Percentiles rank a stretch among this genome's conserved stretches.
Conservation (phyloP, 2,329 filamentous ascomycete genomes). For the Fusarium burgessii region DNA sequence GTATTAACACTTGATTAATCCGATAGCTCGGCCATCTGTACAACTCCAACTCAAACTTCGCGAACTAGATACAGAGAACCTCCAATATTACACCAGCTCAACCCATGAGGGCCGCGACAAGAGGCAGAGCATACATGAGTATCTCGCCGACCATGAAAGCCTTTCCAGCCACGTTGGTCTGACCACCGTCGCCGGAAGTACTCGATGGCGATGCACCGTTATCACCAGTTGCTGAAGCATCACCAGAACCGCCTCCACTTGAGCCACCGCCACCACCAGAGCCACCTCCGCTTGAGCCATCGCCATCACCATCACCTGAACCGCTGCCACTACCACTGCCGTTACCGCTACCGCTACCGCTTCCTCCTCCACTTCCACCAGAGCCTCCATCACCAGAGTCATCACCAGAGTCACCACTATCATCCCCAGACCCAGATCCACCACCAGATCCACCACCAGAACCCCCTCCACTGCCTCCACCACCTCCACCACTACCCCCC, state of each 20-base stretch:
- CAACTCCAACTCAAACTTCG: background rate
- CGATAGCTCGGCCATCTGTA: background rate
- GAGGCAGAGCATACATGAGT: background rate
- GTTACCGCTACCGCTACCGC: background rate
- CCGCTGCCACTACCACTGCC: background rate
- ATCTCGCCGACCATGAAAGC: background rate
- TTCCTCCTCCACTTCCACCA: background rate
- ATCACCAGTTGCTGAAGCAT: background rate
- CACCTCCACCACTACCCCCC: background rate
- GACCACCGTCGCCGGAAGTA: background rate
- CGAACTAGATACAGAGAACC: constrained; percentile 3
- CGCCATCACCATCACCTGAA: background rate
- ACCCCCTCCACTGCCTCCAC: background rate
- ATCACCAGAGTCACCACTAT: background rate
- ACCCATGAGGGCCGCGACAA: background rate
- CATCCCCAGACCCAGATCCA: background rate
- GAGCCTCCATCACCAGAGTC: background rate
- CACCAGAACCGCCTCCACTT: background rate
- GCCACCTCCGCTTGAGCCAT: too few relatives aligned
- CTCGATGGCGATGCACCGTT: background rate
- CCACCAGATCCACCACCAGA: background rate
- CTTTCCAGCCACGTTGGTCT: background rate
- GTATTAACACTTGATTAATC: background rate
- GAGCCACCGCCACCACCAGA: background rate
- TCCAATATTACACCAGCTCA: rapidly evolving